Evolutionary conservation across 345 rosid species (phyloP), one percentile per base, ranked within the genome.

Genomic region (Gossypium herbaceum): DNA sequence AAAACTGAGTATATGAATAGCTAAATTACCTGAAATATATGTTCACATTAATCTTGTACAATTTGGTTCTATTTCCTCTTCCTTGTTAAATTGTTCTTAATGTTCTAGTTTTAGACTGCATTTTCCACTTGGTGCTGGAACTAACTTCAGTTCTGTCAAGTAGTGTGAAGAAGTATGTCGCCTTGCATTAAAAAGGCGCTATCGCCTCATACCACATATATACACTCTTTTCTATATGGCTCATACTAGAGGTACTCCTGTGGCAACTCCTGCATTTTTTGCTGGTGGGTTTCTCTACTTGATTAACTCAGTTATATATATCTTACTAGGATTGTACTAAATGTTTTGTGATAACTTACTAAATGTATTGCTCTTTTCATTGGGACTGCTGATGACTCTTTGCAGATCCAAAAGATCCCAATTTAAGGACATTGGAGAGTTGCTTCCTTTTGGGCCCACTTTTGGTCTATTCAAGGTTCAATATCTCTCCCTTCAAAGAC

Each of bases 91-190:
- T 11, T 39, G 7, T 47, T 47, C 62, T 71, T 56, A 41, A 57
- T 43, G 9, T 41, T 43, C 2, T 19, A 72, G 29, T 57, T 55
- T 72, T 39, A 57, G 17, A 61, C 24, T 74, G 39, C 20, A 34
- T 54, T 7, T 48, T 72, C 29, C 75, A 64, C 9, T 47, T 11
- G 7, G 60, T 24, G 22, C 3, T 73, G 15, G 43, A 57, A 68
- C 58, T 75, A 65, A 78, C 60, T 60, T 72, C n/a, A 41, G 25
- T 77, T 81, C 25, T 63, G 29, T 75, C 68, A 60, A 54, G 25
- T 82, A 94, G 97, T 92, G 97, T 73, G 98, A 94, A 81, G 97
- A 92, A 81, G 97, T 94, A 61, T 92, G 97, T 16, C 92, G 97
- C 73, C 84, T 90, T 7, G 97, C 98, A 73, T 76, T 94, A 84